These are phyloP conservation scores for Zasmidium citrigriseum DNA, from an alignment of 2,329 filamentous ascomycete genomes.

Conservation along the genomic window DNA sequence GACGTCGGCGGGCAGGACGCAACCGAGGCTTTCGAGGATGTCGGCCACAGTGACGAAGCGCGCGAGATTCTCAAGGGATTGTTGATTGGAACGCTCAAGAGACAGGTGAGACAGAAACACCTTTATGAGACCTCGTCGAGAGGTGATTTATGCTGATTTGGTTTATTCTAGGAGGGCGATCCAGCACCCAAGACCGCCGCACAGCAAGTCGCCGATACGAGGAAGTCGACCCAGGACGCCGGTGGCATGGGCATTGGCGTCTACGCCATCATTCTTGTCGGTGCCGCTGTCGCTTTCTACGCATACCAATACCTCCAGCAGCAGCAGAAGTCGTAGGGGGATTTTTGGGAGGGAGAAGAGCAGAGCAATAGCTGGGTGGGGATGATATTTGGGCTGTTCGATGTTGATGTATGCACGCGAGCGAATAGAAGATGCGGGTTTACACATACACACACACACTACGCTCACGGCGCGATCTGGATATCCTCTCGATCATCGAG, in stretches of 20 bases:
- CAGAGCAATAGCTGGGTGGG: not conserved
- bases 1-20: slow-evolving; percentile 95
- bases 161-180: slow-evolving; percentile 67
- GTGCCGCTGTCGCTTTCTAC: slow-evolving; percentile 74
- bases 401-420: not conserved
- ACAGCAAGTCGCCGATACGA: slow-evolving; percentile 52
- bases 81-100: slow-evolving; percentile 75
- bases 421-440: not conserved
- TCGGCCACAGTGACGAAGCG: slow-evolving; percentile 98
- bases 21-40: slow-evolving; percentile 98
- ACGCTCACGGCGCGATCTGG: no score
- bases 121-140: not conserved
- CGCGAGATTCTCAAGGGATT: slow-evolving; percentile 85
- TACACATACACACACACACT: no score
- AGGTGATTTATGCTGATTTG: not conserved
- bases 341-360: not conserved
- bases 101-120: slow-evolving; percentile 61
- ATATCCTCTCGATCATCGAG: no score
- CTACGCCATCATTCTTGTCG: slow-evolving; percentile 78
- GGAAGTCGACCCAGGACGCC: slow-evolving; percentile 38
- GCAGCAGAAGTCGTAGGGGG: slow-evolving; percentile 38
- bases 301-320: slow-evolving; percentile 84
- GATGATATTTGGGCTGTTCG: not conserved
- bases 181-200: slow-evolving; percentile 66
- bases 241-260: slow-evolving; percentile 70